These are phyloP conservation scores for Albifimbria verrucaria DNA, from an alignment of 2,329 filamentous ascomycete species.

Conservation along the genomic window DNA sequence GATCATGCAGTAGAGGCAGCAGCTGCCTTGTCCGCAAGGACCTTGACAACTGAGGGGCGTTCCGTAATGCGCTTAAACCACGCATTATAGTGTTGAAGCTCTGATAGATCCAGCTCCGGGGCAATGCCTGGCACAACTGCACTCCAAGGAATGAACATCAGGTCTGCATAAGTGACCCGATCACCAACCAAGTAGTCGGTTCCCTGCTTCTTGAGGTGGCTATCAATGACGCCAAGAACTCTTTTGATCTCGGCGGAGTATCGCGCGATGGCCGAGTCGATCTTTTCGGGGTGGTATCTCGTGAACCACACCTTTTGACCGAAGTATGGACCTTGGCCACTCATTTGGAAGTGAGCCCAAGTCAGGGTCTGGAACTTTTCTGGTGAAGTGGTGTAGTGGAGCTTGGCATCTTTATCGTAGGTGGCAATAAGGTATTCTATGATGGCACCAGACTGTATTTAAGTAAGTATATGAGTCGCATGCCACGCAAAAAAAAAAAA, in stretches of 20 bases:
- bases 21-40: neutral
- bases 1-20: too few relatives aligned
- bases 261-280: conserved; percentile 23
- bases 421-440: conserved; percentile 19
- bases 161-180: conserved; percentile 20
- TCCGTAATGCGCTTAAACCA: conserved; percentile 6
- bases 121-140: neutral
- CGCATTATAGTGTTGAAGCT: neutral
- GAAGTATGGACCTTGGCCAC: conserved; percentile 27
- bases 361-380: conserved; percentile 11
- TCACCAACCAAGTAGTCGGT: conserved; percentile 17
- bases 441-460: conserved; percentile 16
- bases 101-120: neutral
- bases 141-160: conserved; percentile 20
- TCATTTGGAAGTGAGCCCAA: conserved; percentile 17
- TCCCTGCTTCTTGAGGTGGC: conserved; percentile 14
- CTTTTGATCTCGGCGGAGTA: conserved; percentile 25
- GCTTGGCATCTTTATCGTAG: conserved; percentile 14
- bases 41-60: conserved; percentile 11
- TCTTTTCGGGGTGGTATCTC: conserved; percentile 15
- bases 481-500: neutral
- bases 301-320: conserved; percentile 21
- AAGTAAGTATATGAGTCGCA: neutral
- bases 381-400: conserved; percentile 8
- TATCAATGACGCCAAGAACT: conserved; percentile 22